Evolutionary conservation across 108 stramenopile species (phyloP), one percentile per base, ranked within the genome.

Genomic region (Nannochloropsis granulata): DNA sequence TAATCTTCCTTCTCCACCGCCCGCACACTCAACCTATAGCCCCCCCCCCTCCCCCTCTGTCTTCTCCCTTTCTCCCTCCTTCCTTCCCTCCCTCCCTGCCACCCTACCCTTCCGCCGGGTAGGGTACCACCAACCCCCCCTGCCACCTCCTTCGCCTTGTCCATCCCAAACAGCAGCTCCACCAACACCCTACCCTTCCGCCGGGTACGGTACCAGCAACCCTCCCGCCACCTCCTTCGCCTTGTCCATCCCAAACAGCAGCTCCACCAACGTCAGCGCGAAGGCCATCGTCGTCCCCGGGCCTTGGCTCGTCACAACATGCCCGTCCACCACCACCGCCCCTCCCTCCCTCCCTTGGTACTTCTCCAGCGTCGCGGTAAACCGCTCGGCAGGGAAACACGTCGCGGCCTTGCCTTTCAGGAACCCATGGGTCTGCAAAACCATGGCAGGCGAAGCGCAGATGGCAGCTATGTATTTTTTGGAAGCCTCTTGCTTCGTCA

Each of bases 401-500:
- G 97, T 98, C 0, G 94, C 95, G 43, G 91, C 84, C 14, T 43
- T 84, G 5, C 78, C 87, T 19, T 90, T 93, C 25, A 91, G 85
- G 44, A 90, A 25, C 78, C 90, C 90, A 44, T 90, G 89, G 24
- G 86, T 19, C 44, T 85, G 86, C 11, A 92, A 83, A 11, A 91
- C 89, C 25, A 90, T 84, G 2, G 90, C 90, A 0, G 91, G 91
- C 19, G 90, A 56, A 19, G 91, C 91, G 79, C 91, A 92, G 23
- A 92, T 89, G 23, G 91, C 91, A n/a, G 82, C 89, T 11, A 89
- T 82, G 83, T 83, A 43, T 79, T 82, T 25, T 82, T 82, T 0
- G 82, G 86, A 25, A 79, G 80, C 82, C 13, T 43, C 82, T 43
- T 82, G 82, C 12, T 42, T 42, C 13, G 16, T 12, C 21, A 90